Conservation (phyloP, 2,329 filamentous ascomycete genomes). For the Neoascochyta sp. region DNA sequence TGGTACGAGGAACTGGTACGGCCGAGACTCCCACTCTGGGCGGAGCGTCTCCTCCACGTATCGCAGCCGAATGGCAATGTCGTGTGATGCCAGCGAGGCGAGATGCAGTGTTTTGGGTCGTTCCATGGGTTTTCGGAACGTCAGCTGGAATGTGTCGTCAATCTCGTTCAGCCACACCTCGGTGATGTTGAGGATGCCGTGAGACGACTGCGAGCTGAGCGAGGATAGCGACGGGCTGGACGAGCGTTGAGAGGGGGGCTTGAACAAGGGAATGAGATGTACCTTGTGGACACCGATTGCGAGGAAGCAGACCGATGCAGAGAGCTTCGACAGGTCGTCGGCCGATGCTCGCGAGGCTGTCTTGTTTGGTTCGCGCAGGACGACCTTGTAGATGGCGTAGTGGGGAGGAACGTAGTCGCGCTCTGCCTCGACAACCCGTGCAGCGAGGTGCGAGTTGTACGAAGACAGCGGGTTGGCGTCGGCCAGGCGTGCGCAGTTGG, state of each 20-base stretch:
- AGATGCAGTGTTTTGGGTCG: conserved; percentile 56
- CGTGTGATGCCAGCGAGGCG: conserved; percentile 60
- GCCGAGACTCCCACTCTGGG: conserved; percentile 62
- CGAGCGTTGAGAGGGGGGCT: conserved; percentile 51
- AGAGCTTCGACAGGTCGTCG: conserved; percentile 63
- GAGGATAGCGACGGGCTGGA: conserved; percentile 54
- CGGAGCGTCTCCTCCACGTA: conserved; percentile 61
- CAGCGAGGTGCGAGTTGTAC: conserved; percentile 60
- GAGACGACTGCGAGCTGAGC: conserved; percentile 51
- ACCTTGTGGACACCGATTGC: conserved; percentile 67
- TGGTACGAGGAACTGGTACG: conserved; percentile 61
- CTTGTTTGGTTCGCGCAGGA: conserved; percentile 59
- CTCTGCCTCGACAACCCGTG: conserved; percentile 60
- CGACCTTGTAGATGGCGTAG: conserved; percentile 66
- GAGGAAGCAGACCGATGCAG: conserved; percentile 63
- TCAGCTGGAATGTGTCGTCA: conserved; percentile 65
- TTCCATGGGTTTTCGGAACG: conserved; percentile 58
- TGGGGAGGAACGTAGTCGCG: conserved; percentile 65
- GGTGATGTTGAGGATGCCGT: conserved; percentile 61
- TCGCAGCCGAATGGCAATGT: conserved; percentile 61
- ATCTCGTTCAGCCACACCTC: conserved; percentile 56
- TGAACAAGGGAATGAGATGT: conserved; percentile 64
- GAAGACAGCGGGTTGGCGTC: conserved; percentile 54
- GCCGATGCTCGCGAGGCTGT: conserved; percentile 55
- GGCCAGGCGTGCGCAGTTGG: conserved; percentile 52